These are phyloP conservation scores for Tuber microsphaerosporum DNA, from an alignment of 495 filamentous ascomycete genomes.

Conservation along the genomic window DNA sequence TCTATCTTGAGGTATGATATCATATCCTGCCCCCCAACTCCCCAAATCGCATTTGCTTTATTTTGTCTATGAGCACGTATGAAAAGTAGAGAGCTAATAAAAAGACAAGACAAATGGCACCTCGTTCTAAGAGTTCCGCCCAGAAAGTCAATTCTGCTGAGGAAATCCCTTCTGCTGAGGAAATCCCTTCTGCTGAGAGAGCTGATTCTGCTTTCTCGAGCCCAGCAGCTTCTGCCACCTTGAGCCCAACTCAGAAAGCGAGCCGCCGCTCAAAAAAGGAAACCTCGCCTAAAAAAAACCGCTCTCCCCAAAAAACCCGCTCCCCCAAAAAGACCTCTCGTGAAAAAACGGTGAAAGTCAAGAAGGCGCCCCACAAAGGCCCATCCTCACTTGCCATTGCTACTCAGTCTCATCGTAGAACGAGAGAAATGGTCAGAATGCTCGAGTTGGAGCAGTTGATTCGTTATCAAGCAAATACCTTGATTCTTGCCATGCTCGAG, in stretches of 20 bases:
- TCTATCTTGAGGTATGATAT: background rate
- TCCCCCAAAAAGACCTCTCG: background rate
- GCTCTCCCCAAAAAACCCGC: background rate
- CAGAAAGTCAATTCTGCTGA: background rate
- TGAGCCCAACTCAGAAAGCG: background rate
- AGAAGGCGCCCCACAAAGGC: background rate
- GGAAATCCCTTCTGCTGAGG: background rate
- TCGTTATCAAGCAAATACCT: background rate
- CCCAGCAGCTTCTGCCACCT: background rate
- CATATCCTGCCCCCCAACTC: background rate
- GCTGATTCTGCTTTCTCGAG: background rate
- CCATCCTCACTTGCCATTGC: background rate
- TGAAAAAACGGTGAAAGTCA: background rate
- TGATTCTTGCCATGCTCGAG: background rate
- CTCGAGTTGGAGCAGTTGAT: background rate
- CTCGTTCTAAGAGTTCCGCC: background rate
- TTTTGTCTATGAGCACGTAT: background rate
- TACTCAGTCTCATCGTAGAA: background rate
- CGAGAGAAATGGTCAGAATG: background rate
- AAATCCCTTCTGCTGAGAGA: background rate
- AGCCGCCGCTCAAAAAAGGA: background rate
- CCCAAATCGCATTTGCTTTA: background rate
- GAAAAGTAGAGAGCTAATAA: background rate
- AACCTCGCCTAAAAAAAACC: background rate
- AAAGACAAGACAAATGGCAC: background rate